Evolutionary conservation across 2,329 filamentous ascomycete species (phyloP).

Genomic region (Ophiocordyceps camponoti-floridani): DNA sequence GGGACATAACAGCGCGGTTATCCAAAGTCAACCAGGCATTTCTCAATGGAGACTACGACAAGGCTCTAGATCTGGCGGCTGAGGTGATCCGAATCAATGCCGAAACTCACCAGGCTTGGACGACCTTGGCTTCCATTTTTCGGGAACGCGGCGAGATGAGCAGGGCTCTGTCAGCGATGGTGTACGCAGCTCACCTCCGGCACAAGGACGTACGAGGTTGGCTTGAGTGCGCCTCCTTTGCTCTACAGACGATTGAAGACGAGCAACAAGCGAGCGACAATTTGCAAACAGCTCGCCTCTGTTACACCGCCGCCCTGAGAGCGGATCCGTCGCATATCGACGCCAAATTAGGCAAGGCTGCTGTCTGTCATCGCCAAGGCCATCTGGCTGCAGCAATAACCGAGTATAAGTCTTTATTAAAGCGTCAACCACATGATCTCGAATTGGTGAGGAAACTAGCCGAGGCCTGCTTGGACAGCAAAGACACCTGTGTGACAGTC

Average conservation of each 20-base stretch:
- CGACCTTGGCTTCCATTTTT: constrained; percentile 40
- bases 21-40: constrained; percentile 51
- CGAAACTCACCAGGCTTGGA: constrained; percentile 49
- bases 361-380: constrained; percentile 36
- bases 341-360: constrained; percentile 40
- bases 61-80: constrained; percentile 37
- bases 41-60: constrained; percentile 40
- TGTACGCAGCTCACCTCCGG: constrained; percentile 43
- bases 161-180: constrained; percentile 39
- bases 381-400: constrained; percentile 32
- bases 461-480: constrained; percentile 35
- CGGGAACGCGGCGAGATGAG: constrained; percentile 38
- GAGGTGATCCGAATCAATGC: constrained; percentile 53
- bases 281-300: constrained; percentile 35
- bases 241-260: constrained; percentile 24
- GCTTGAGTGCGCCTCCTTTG: constrained; percentile 40
- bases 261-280: constrained; percentile 27
- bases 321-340: constrained; percentile 38
- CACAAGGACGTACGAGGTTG: constrained; percentile 42
- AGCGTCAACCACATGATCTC: constrained; percentile 33
- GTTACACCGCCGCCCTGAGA: constrained; percentile 40
- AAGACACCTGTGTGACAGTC: constrained; percentile 20
- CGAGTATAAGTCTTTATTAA: constrained; percentile 38
- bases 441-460: constrained; percentile 36
- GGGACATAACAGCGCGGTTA: constrained; percentile 52